Conservation (phyloP, 1,284 basidiomycete genomes). For the Bondarzewia mesenterica region DNA sequence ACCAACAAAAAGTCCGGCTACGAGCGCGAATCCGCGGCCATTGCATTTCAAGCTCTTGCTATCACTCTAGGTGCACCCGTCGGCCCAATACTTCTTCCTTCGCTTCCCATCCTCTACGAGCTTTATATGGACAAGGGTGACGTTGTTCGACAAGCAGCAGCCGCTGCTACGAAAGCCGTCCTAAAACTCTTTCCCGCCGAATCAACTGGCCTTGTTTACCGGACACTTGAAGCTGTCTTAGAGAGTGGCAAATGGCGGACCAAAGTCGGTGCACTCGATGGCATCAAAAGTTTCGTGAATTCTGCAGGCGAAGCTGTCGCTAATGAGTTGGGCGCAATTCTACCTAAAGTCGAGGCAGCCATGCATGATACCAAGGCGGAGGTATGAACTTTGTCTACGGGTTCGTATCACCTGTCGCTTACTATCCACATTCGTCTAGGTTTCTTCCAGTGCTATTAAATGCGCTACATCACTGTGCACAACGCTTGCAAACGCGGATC, state of each 20-base stretch:
- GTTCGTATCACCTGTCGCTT: slow-evolving; percentile 4
- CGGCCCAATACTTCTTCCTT: slow-evolving; percentile 78
- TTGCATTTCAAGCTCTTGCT: slow-evolving; percentile 77
- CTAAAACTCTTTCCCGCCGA: slow-evolving; percentile 83
- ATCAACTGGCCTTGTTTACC: slow-evolving; percentile 70
- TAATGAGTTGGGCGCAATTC: slow-evolving; percentile 72
- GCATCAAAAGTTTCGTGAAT: slow-evolving; percentile 68
- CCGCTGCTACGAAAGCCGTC: slow-evolving; percentile 78
- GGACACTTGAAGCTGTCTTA: slow-evolving; percentile 64
- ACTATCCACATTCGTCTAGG: too few relatives aligned
- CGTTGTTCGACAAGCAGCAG: slow-evolving; percentile 80
- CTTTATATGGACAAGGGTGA: slow-evolving; percentile 94
- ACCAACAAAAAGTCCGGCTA: slow-evolving; percentile 87
- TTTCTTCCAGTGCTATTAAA: slow-evolving; percentile 84
- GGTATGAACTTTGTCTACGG: slow-evolving; percentile 34
- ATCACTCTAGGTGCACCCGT: slow-evolving; percentile 65
- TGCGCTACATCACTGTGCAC: slow-evolving; percentile 90
- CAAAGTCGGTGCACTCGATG: slow-evolving; percentile 91
- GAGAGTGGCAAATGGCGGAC: slow-evolving; percentile 91
- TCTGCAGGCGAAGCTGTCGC: slow-evolving; percentile 79
- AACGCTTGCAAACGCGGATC: slow-evolving; percentile 91
- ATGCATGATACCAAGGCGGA: slow-evolving; percentile 99
- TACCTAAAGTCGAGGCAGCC: slow-evolving; percentile 83
- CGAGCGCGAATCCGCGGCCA: slow-evolving; percentile 87
- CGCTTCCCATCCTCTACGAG: slow-evolving; percentile 76